Evolutionary conservation across 2,329 filamentous ascomycete species (phyloP).

Genomic region (Fusarium musae): DNA sequence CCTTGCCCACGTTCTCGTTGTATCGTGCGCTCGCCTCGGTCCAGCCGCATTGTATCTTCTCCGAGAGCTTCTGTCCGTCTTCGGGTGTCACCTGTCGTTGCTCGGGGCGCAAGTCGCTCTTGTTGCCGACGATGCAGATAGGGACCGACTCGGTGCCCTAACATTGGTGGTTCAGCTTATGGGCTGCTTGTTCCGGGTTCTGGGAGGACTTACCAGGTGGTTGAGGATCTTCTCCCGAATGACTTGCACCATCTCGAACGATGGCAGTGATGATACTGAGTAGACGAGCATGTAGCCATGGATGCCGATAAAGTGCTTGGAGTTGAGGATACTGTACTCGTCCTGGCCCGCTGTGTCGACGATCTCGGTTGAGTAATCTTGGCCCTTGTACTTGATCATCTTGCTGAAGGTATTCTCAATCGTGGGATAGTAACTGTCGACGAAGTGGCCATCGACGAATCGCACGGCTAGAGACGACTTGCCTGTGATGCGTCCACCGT

Average conservation of each 20-base stretch:
- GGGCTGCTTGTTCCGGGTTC: background rate
- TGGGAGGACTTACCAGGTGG: conserved; percentile 76
- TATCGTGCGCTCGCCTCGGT: conserved; percentile 95
- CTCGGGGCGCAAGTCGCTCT: conserved; percentile 91
- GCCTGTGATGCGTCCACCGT: conserved; percentile 63
- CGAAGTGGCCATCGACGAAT: conserved; percentile 97
- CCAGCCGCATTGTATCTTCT: conserved; percentile 91
- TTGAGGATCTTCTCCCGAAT: conserved; percentile 98
- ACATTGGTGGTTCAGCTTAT: conserved; percentile 1
- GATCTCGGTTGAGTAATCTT: conserved; percentile 96
- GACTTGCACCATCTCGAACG: conserved; percentile 96
- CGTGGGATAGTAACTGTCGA: conserved; percentile 98
- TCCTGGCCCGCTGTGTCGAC: conserved; percentile 99
- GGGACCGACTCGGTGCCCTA: conserved; percentile 93
- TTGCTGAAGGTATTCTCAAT: conserved; percentile 99
- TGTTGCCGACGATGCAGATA: conserved; percentile 95
- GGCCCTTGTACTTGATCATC: conserved; percentile 89
- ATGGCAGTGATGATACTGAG: conserved; percentile 92
- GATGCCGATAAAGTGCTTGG: conserved; percentile 98
- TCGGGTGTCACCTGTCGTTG: conserved; percentile 90
- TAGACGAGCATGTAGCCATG: conserved; percentile 99
- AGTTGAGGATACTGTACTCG: conserved; percentile 98
- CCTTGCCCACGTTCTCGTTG: conserved; percentile 91
- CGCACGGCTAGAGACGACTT: conserved; percentile 98
- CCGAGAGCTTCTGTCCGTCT: conserved; percentile 84